These are phyloP conservation scores for Cystofilobasidium macerans DNA, from an alignment of 768 basidiomycete species.

Conservation along the genomic window DNA sequence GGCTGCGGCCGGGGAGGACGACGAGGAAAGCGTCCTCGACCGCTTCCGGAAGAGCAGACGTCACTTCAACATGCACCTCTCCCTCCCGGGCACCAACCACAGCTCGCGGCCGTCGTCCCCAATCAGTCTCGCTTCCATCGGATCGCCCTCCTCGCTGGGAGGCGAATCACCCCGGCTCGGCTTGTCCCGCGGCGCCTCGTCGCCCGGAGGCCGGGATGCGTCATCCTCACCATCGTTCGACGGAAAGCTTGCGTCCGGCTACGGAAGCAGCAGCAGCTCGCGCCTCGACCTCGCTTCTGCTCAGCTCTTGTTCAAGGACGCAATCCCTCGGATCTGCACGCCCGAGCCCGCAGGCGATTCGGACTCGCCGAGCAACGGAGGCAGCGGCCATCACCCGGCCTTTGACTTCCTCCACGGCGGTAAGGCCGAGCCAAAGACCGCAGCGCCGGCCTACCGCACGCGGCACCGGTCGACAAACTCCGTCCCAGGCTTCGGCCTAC, in stretches of 20 bases:
- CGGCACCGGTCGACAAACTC: background rate
- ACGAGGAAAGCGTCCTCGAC: background rate
- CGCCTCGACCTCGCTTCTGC: background rate
- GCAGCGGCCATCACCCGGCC: background rate
- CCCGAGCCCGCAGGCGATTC: background rate
- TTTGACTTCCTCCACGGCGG: background rate
- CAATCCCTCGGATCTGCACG: conserved; percentile 4
- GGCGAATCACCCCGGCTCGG: background rate
- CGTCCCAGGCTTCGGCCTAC: background rate
- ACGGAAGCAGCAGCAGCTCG: background rate
- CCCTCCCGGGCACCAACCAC: background rate
- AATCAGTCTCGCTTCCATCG: background rate
- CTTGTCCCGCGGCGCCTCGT: background rate
- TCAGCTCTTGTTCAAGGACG: background rate
- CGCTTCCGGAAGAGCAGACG: background rate
- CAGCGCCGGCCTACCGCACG: background rate
- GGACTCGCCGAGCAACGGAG: background rate
- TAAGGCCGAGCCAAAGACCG: background rate
- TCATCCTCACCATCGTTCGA: background rate
- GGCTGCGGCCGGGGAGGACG: background rate
- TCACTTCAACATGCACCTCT: background rate
- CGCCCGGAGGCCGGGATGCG: background rate
- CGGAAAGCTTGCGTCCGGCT: background rate
- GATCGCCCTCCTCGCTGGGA: background rate
- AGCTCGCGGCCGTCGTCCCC: background rate